Percentiles rank a stretch among this genome's conserved stretches.
These are phyloP conservation scores for Barnettozyma wickerhamii DNA, from an alignment of 805 yeast genomes.

Conservation along the genomic window DNA sequence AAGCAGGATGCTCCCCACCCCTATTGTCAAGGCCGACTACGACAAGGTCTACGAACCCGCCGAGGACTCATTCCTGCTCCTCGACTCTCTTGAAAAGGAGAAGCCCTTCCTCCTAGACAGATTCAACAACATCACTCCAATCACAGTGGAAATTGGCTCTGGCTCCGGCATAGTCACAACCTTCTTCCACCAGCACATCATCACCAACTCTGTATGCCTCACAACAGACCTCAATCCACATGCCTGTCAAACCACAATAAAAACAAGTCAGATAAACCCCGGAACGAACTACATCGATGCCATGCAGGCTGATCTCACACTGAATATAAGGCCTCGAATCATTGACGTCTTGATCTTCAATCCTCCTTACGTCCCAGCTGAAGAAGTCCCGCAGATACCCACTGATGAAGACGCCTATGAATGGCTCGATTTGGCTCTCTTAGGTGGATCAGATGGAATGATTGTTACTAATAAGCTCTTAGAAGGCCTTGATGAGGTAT, in stretches of 20 bases:
- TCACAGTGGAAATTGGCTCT: slow-evolving; percentile 81
- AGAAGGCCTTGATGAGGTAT: slow-evolving; percentile 42
- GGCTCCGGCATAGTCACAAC: slow-evolving; percentile 91
- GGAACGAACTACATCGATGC: slow-evolving; percentile 37
- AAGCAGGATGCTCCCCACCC: slow-evolving; percentile 71
- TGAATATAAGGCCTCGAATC: slow-evolving; percentile 38
- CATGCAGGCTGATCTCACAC: slow-evolving; percentile 55
- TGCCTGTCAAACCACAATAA: slow-evolving; percentile 54
- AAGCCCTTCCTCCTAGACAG: slow-evolving; percentile 28
- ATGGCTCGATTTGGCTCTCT: slow-evolving; percentile 87
- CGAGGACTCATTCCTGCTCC: slow-evolving; percentile 82
- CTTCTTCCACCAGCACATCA: slow-evolving; percentile 57
- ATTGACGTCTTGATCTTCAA: slow-evolving; percentile 82
- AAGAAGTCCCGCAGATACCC: slow-evolving; percentile 61
- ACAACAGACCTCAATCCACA: slow-evolving; percentile 81
- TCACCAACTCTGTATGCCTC: slow-evolving; percentile 49
- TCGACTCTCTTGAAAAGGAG: slow-evolving; percentile 76
- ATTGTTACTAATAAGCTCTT: slow-evolving; percentile 67
- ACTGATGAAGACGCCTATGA: slow-evolving; percentile 40
- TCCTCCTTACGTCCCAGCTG: slow-evolving; percentile 97
- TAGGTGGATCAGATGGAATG: slow-evolving; percentile 93
- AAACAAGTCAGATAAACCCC: slow-evolving; percentile 38
- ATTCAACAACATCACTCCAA: slow-evolving; percentile 38
- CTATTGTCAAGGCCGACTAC: slow-evolving; percentile 54
- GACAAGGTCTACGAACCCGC: slow-evolving; percentile 91